These are phyloP conservation scores for Vigna mungo DNA, from an alignment of 306 rosid genomes.

Conservation along the genomic window DNA sequence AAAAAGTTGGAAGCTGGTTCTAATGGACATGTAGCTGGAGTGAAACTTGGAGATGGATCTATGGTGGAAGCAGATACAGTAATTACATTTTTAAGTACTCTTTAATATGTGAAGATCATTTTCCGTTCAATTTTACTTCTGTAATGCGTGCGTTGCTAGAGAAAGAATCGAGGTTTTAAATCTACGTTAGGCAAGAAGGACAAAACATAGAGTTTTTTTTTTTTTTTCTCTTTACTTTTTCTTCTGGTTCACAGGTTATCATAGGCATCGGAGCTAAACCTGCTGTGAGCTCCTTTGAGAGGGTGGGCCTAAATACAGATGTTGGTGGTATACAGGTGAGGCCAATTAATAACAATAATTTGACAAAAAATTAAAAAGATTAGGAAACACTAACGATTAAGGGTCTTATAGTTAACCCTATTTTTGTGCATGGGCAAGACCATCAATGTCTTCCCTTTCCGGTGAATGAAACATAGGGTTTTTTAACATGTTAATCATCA, in stretches of 20 bases:
- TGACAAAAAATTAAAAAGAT: conserved; percentile 20
- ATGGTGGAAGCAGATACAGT: conserved; percentile 86
- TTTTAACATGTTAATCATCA: conserved; percentile 26
- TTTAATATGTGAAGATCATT: conserved; percentile 10
- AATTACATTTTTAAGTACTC: conserved; percentile 17
- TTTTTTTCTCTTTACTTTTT: conserved; percentile 20
- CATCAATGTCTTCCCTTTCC: conserved; percentile 4
- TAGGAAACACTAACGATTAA: conserved; percentile 7
- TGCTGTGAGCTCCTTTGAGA: conserved; percentile 82
- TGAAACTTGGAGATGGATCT: conserved; percentile 88
- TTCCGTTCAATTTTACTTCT: conserved; percentile 32
- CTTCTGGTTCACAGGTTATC: conserved; percentile 65
- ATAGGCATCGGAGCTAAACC: conserved; percentile 94
- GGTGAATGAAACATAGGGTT: conserved; percentile 1
- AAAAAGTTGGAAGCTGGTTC: conserved; percentile 81
- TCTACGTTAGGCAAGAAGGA: conserved; percentile 23
- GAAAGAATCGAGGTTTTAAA: conserved; percentile 21
- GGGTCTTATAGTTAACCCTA: conserved; percentile 8
- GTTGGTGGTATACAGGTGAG: conserved; percentile 90
- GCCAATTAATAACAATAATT: conserved; percentile 13
- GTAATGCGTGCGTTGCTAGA: conserved; percentile 16
- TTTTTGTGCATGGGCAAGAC: too few relatives aligned
- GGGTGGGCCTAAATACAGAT: conserved; percentile 65
- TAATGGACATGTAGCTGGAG: conserved; percentile 68
- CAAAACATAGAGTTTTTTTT: not conserved